A percentile compares a stretch with the other conserved stretches of the same genome.
phyloP scores from a whole-genome alignment of 2,329 filamentous ascomycete species.

The Allantophomopsis lycopodina region DNA sequence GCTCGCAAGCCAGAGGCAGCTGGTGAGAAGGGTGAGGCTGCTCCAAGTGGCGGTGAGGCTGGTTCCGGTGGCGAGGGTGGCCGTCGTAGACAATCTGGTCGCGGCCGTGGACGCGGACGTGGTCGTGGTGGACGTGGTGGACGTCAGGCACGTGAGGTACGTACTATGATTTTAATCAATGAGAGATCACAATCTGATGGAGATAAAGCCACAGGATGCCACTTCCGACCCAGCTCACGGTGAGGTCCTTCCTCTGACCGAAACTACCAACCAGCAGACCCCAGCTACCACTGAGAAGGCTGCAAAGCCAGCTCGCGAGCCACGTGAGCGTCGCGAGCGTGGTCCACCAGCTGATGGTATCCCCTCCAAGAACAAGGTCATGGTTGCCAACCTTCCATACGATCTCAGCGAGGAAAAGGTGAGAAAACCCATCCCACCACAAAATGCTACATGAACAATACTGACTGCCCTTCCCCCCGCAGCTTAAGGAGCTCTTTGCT shows the following conservation, averaged over 20 bases:
- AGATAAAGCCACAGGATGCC: no score
- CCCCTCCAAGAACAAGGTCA: slow-evolving; percentile 98
- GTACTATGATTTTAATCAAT: slow-evolving; percentile 18
- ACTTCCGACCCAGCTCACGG: slow-evolving; percentile 23
- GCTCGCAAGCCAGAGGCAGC: slow-evolving; percentile 91
- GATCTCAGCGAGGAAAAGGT: slow-evolving; percentile 97
- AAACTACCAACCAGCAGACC: slow-evolving; percentile 39
- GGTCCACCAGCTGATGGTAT: slow-evolving; percentile 95
- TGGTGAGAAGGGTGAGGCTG: slow-evolving; percentile 61
- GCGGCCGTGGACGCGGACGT: slow-evolving; percentile 52
- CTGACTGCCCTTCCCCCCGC: slow-evolving; percentile 7
- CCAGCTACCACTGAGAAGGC: slow-evolving; percentile 39
- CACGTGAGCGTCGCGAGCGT: slow-evolving; percentile 61
- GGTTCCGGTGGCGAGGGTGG: slow-evolving; percentile 48
- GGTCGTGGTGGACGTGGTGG: slow-evolving; percentile 54
- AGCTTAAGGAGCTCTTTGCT: slow-evolving; percentile 96
- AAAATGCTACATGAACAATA: neutral
- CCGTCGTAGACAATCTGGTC: slow-evolving; percentile 47
- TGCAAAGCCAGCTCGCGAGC: slow-evolving; percentile 23
- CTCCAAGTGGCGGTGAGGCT: slow-evolving; percentile 60
- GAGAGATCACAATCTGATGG: no score
- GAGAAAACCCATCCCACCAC: slow-evolving; percentile 18
- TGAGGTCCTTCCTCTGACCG: slow-evolving; percentile 44
- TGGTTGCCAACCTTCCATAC: slow-evolving; percentile 98
- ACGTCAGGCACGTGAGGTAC: slow-evolving; percentile 50